These are phyloP conservation scores for Wickerhamiella occidentalis DNA, from an alignment of 805 yeast genomes.

Conservation along the genomic window DNA sequence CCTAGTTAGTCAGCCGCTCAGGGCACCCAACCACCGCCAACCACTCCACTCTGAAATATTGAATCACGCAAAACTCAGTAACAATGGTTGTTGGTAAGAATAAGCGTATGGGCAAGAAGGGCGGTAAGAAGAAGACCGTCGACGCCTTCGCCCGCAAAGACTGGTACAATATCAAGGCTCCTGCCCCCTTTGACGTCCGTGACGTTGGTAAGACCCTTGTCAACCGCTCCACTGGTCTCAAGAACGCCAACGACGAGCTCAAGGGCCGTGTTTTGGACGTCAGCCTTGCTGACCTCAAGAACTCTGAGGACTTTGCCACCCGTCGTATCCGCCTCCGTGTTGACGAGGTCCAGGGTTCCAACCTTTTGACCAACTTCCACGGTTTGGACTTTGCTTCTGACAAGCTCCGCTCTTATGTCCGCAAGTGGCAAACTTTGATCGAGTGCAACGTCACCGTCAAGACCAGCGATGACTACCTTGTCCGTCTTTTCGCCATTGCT, in stretches of 20 bases:
- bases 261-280: slow-evolving; percentile 97
- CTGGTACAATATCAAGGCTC: slow-evolving; percentile 98
- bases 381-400: slow-evolving; percentile 97
- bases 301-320: slow-evolving; percentile 97
- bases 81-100: slow-evolving; percentile 77
- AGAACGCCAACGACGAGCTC: slow-evolving; percentile 94
- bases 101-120: slow-evolving; percentile 86
- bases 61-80: slow-evolving; percentile 1
- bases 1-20: neutral
- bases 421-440: slow-evolving; percentile 98
- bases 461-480: slow-evolving; percentile 94
- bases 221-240: slow-evolving; percentile 95
- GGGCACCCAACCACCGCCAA: neutral
- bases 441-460: slow-evolving; percentile 97
- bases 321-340: slow-evolving; percentile 96
- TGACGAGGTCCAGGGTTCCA: slow-evolving; percentile 98
- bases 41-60: slow-evolving; percentile 3
- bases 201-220: slow-evolving; percentile 97
- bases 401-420: slow-evolving; percentile 92
- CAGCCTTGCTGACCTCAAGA: slow-evolving; percentile 93
- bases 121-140: slow-evolving; percentile 97
- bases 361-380: slow-evolving; percentile 98
- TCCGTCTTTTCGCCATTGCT: slow-evolving; percentile 93
- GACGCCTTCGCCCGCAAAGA: slow-evolving; percentile 99
- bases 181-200: slow-evolving; percentile 96